Percentiles rank a stretch among this genome's conserved stretches.
These are phyloP conservation scores for Xylaria sp. DNA, from an alignment of 2,329 filamentous ascomycete genomes.

Conservation along the genomic window DNA sequence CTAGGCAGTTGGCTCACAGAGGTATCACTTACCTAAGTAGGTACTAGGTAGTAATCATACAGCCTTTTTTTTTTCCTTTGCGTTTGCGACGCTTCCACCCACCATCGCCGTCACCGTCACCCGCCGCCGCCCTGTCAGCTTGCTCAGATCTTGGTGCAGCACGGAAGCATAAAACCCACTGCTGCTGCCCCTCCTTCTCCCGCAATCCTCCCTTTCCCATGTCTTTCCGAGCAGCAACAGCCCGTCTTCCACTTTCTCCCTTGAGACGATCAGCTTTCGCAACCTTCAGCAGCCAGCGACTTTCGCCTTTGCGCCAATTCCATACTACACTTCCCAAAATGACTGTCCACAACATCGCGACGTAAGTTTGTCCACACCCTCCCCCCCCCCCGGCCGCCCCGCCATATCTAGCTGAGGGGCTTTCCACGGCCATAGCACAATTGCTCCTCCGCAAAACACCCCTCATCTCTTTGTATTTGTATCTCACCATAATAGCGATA, in stretches of 20 bases:
- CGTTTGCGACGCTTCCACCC: background rate
- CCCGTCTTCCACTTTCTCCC: conserved; percentile 24
- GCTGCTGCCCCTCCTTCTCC: conserved; percentile 28
- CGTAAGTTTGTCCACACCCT: conserved; percentile 39
- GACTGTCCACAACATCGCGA: conserved; percentile 49
- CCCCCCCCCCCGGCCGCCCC: too few relatives aligned
- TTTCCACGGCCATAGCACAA: background rate
- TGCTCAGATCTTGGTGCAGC: background rate
- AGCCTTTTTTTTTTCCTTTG: too few relatives aligned
- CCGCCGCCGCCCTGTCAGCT: background rate
- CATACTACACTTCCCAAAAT: conserved; percentile 49
- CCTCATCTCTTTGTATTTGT: background rate
- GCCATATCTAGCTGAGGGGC: too few relatives aligned
- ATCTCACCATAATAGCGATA: conserved; percentile 13
- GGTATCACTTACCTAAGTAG: background rate
- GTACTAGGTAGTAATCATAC: background rate
- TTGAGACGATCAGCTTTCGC: conserved; percentile 30
- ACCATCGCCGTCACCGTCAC: background rate
- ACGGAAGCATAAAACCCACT: conserved; percentile 27
- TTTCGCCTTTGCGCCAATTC: conserved; percentile 42
- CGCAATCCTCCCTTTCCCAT: conserved; percentile 19
- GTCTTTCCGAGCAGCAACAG: conserved; percentile 33
- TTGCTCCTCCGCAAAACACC: background rate
- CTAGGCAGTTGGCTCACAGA: background rate
- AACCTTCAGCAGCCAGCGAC: conserved; percentile 26